Evolutionary conservation across 441 rosid species (phyloP), one percentile per base, ranked within the genome.

Genomic region (Eugenia klotzschiana): DNA sequence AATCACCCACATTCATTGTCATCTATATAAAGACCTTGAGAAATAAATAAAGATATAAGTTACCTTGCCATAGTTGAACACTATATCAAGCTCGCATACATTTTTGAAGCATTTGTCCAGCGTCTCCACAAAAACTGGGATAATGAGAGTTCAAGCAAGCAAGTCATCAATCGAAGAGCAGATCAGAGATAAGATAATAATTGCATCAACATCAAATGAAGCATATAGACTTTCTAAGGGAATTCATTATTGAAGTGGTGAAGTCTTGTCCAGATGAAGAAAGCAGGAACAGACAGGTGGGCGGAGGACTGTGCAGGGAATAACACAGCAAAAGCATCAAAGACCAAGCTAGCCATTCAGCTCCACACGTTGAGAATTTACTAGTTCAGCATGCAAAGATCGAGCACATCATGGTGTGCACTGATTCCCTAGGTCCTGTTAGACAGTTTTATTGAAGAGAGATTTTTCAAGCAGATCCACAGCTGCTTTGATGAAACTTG

Each of bases 81-180:
- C 94, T 12, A 94, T 91, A 88, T 95, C 99, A 54, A 94, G 98
- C 92, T 97, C 98, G 43, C 98, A 94, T 41, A 94, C 98, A 89
- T 97, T 94, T 88, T 91, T 94, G 94, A 97, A 97, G 97, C 98
- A 97, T 89, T 93, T 97, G 91, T 97, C 99, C 88, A 97, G 87
- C 10, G 98, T 94, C 89, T 95, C 98, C 87, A 94, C 99, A 89
- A 94, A 90, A 90, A 97, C 99, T 97, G 94, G 86, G 87, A 87
- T 80, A 83, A 86, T 3, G 43, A 87, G 22, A 86, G 57, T 43
- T 54, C 26, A 50, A 77, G 81, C 83, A 22, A 85, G 82, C 49
- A 84, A 82, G 77, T 55, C 22, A 84, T 82, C 84, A 81, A 79
- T 51, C 54, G 46, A 73, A 83, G 14, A 11, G 54, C 46, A 29